Conservation (phyloP, 345 rosid species). For the Orychophragmus violaceus region DNA sequence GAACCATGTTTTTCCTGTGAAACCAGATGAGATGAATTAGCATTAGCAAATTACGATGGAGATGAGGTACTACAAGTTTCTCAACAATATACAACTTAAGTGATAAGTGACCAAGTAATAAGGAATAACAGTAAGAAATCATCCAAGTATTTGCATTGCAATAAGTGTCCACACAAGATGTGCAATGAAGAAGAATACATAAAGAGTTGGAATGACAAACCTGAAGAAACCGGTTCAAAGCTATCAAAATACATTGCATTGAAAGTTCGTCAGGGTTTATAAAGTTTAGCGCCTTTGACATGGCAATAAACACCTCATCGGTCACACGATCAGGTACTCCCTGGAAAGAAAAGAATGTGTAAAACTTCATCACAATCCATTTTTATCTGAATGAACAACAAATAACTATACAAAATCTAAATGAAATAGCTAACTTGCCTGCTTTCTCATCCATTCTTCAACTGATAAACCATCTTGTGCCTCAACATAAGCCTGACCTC, state of each 20-base stretch:
- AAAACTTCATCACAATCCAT: background rate
- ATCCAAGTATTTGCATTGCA: background rate
- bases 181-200: background rate
- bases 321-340: constrained; percentile 94
- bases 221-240: constrained; percentile 94
- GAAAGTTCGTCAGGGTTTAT: constrained; percentile 93
- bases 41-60: no score
- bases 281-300: constrained; percentile 95
- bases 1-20: constrained; percentile 95
- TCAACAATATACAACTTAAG: no score
- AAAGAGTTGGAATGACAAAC: constrained; percentile 27
- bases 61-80: no score
- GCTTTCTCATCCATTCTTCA: constrained; percentile 86
- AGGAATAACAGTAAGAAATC: no score
- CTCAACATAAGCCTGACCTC: constrained; percentile 90
- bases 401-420: background rate
- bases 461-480: constrained; percentile 88
- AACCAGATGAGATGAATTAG: constrained; percentile 1
- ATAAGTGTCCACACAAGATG: background rate
- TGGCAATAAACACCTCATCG: constrained; percentile 89
- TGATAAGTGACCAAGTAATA: no score
- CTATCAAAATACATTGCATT: constrained; percentile 91
- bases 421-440: no score
- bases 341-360: constrained; percentile 29
- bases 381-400: background rate